Conservation (phyloP, 2,329 filamentous ascomycete genomes). For the Grosmannia penicillata region DNA sequence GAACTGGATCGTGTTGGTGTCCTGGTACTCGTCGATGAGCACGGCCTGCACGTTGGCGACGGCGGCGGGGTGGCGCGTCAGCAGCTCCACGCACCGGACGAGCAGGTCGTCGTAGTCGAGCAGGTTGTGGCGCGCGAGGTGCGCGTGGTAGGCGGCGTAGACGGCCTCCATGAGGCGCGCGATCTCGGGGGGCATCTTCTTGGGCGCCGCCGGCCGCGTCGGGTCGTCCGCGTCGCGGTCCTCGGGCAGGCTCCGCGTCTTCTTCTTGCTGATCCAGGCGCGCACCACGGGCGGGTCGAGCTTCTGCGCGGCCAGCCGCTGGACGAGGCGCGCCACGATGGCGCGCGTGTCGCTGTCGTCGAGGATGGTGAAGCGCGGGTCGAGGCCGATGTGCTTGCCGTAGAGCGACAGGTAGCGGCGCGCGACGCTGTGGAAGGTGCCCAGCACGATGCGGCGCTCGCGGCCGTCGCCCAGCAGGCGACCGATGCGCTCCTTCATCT, state of each 20-base stretch:
- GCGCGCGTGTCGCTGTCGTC: conserved; percentile 68
- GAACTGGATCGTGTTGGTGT: conserved; percentile 91
- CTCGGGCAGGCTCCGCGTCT: conserved; percentile 44
- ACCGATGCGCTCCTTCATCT: conserved; percentile 84
- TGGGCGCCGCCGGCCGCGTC: conserved; percentile 16
- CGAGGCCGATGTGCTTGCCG: conserved; percentile 68
- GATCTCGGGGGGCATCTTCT: conserved; percentile 9
- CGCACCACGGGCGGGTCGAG: conserved; percentile 60
- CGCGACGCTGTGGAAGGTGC: conserved; percentile 90
- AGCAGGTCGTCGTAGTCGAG: conserved; percentile 93
- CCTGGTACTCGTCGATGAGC: conserved; percentile 93
- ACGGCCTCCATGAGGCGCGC: conserved; percentile 36
- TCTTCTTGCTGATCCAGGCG: conserved; percentile 59
- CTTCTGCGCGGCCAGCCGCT: conserved; percentile 44
- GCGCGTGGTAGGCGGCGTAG: conserved; percentile 64
- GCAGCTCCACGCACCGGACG: conserved; percentile 65
- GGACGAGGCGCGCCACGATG: conserved; percentile 71
- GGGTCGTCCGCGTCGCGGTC: conserved; percentile 14
- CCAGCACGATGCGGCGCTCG: conserved; percentile 66
- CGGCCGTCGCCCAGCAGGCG: conserved; percentile 64
- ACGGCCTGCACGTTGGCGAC: conserved; percentile 84
- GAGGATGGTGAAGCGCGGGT: conserved; percentile 77
- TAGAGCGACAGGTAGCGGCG: conserved; percentile 73
- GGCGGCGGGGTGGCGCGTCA: conserved; percentile 59
- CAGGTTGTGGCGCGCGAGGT: conserved; percentile 61